A percentile compares a stretch with the other conserved stretches of the same genome.
Evolutionary conservation across 2,329 filamentous ascomycete species (phyloP).

Genomic region (Phyllosticta citriasiana): DNA sequence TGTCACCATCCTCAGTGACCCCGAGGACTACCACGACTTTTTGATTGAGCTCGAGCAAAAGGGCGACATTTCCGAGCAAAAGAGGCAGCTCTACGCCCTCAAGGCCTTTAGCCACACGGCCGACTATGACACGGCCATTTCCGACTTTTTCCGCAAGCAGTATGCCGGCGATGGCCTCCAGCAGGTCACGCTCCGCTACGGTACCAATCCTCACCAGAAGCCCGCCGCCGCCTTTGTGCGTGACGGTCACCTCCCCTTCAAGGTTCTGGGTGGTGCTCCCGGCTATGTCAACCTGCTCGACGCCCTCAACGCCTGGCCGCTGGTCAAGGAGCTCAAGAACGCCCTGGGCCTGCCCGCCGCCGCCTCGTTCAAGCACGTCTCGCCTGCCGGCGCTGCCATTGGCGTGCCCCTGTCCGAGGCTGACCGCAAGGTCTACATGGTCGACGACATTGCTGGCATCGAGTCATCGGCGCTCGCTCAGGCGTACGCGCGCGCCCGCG

Average conservation of each 20-base stretch:
- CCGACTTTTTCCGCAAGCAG: slow-evolving; percentile 94
- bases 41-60: slow-evolving; percentile 71
- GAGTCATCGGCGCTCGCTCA: slow-evolving; percentile 80
- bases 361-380: slow-evolving; percentile 96
- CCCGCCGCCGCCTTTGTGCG: slow-evolving; percentile 76
- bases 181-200: slow-evolving; percentile 80
- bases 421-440: slow-evolving; percentile 97
- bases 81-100: slow-evolving; percentile 79
- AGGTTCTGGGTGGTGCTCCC: slow-evolving; percentile 77
- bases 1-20: slow-evolving; percentile 93
- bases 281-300: slow-evolving; percentile 98
- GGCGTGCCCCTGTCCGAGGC: slow-evolving; percentile 75
- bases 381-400: slow-evolving; percentile 89
- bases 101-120: slow-evolving; percentile 99
- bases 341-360: slow-evolving; percentile 82
- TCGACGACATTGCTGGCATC: slow-evolving; percentile 85
- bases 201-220: slow-evolving; percentile 97
- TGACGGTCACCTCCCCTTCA: slow-evolving; percentile 76
- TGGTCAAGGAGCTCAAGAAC: slow-evolving; percentile 91
- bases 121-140: slow-evolving; percentile 90
- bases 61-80: slow-evolving; percentile 76
- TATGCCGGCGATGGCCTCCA: slow-evolving; percentile 80
- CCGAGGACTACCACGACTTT: slow-evolving; percentile 87
- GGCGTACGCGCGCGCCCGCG: slow-evolving; percentile 89
- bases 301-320: slow-evolving; percentile 89